Percentiles rank a stretch among this genome's conserved stretches.
phyloP scores from a whole-genome alignment of 2,329 filamentous ascomycete species.

The Periglandula ipomoeae region DNA sequence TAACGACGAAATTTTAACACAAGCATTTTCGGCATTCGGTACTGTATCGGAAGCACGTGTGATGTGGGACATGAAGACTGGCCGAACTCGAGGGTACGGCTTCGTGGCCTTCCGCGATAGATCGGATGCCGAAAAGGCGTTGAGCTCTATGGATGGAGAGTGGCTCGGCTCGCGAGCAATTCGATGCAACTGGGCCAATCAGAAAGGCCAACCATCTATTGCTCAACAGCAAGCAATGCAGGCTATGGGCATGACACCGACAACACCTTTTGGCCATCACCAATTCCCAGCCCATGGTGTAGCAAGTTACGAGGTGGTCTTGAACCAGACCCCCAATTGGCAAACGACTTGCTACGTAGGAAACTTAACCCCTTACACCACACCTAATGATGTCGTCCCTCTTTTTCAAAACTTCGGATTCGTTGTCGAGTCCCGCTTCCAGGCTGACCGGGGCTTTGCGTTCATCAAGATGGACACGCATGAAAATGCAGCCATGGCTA shows the following conservation, averaged over 20 bases:
- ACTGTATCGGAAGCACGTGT: slow-evolving; percentile 95
- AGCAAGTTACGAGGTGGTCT: slow-evolving; percentile 95
- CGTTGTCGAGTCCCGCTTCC: slow-evolving; percentile 94
- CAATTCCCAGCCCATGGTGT: slow-evolving; percentile 96
- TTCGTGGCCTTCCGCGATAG: slow-evolving; percentile 97
- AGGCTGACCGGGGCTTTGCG: slow-evolving; percentile 93
- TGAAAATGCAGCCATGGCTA: slow-evolving; percentile 96
- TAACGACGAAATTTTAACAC: slow-evolving; percentile 87
- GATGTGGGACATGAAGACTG: slow-evolving; percentile 99
- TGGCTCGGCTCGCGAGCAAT: slow-evolving; percentile 98
- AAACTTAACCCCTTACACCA: slow-evolving; percentile 95
- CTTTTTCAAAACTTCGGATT: slow-evolving; percentile 98
- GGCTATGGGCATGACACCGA: slow-evolving; percentile 96
- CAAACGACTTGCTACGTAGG: slow-evolving; percentile 98
- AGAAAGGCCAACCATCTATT: slow-evolving; percentile 98
- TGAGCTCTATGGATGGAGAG: slow-evolving; percentile 97
- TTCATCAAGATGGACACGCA: slow-evolving; percentile 99
- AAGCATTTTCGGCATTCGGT: slow-evolving; percentile 94
- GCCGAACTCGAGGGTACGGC: slow-evolving; percentile 90
- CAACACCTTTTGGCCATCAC: slow-evolving; percentile 91
- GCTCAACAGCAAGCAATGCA: slow-evolving; percentile 96
- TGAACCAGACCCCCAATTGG: slow-evolving; percentile 91
- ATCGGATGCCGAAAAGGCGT: slow-evolving; percentile 84
- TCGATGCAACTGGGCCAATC: slow-evolving; percentile 99
- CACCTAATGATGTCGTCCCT: slow-evolving; percentile 91